phyloP scores from a whole-genome alignment of 495 filamentous ascomycete genomes.

The Penicillium roqueforti region DNA sequence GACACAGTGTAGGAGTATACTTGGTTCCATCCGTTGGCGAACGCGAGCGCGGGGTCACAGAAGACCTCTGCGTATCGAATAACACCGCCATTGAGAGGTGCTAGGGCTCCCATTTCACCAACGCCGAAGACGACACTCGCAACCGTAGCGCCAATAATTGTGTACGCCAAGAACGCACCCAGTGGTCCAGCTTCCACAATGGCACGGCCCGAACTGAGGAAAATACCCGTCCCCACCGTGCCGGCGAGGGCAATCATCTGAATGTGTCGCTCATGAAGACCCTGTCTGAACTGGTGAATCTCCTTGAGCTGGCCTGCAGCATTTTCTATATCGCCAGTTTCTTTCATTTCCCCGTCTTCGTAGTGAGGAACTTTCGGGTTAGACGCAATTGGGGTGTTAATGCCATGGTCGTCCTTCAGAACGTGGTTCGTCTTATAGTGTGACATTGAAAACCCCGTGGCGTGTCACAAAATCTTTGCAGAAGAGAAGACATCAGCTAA shows the following conservation, averaged over 20 bases:
- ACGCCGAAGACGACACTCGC: constrained; percentile 19
- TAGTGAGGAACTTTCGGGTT: not conserved
- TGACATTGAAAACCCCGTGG: not conserved
- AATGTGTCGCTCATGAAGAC: constrained; percentile 23
- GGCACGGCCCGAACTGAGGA: constrained; percentile 48
- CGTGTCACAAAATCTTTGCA: not conserved
- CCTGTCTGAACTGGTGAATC: constrained; percentile 8
- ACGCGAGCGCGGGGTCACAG: constrained; percentile 28
- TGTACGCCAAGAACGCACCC: constrained; percentile 35
- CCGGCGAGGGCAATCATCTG: constrained; percentile 45
- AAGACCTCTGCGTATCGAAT: constrained; percentile 25
- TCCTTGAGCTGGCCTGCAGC: constrained; percentile 9
- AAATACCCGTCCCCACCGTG: constrained; percentile 32
- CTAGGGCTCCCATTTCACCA: constrained; percentile 27
- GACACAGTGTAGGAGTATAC: constrained; percentile 27
- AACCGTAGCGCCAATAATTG: constrained; percentile 20
- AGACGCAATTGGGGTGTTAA: not conserved
- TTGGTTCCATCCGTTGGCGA: constrained; percentile 31
- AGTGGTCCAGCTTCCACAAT: constrained; percentile 58
- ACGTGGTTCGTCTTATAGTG: not conserved
- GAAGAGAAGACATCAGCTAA: not conserved
- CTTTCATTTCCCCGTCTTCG: constrained; percentile 8
- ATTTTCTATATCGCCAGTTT: not conserved
- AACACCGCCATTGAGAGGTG: constrained; percentile 27
- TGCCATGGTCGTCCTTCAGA: not conserved